Conservation (phyloP, 495 filamentous ascomycete genomes). For the Cercophora newfieldiana region DNA sequence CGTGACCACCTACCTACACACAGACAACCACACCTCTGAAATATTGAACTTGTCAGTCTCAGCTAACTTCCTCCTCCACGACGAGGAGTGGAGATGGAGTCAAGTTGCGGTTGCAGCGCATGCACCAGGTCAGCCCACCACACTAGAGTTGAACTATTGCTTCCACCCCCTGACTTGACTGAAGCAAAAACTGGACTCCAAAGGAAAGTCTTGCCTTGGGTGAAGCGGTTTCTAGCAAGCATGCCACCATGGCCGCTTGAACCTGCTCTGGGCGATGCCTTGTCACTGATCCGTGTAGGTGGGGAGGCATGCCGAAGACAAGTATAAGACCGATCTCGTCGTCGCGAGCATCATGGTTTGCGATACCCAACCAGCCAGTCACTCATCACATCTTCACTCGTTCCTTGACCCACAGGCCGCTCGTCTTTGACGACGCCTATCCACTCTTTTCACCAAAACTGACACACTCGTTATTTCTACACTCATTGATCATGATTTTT, state of each 20-base stretch:
- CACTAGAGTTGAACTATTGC: background rate
- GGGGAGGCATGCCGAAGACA: background rate
- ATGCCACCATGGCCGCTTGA: background rate
- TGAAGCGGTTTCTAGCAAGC: background rate
- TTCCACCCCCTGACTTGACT: background rate
- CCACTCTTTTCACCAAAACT: background rate
- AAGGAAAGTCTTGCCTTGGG: background rate
- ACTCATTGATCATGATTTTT: conserved; percentile 9
- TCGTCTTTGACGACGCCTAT: background rate
- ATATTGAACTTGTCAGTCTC: no score
- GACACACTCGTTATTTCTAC: background rate
- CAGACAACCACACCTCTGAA: no score
- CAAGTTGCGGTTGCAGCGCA: no score
- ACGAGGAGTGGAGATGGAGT: background rate
- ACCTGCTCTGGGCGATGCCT: background rate
- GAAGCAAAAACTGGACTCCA: background rate
- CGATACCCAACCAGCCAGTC: background rate
- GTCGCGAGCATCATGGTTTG: background rate
- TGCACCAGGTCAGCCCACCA: background rate
- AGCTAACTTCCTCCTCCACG: no score
- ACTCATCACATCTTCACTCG: background rate
- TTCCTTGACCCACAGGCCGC: background rate
- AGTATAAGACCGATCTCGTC: background rate
- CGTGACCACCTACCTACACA: no score
- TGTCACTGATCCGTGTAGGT: no score